Evolutionary conservation across 257 asterid species (phyloP), one percentile per base, ranked within the genome.

Genomic region (Nicotiana attenuata): DNA sequence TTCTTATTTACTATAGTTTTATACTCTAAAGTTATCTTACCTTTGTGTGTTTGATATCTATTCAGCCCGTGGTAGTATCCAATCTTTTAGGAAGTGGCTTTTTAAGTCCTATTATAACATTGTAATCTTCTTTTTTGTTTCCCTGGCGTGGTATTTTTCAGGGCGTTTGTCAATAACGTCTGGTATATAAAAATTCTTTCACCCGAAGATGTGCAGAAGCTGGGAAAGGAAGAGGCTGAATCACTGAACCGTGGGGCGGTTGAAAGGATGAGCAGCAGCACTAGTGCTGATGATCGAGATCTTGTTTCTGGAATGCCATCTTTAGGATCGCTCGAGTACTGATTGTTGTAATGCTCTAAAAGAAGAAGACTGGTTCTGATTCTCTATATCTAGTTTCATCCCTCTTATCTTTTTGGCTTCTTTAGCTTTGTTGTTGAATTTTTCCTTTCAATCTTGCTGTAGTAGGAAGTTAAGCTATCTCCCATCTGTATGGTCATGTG

Each of bases 141-240:
- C 82, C n/a, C 35, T 81, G 15, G 31, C 56, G 78, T 22, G 68
- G 66, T 50, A 45, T 64, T 59, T 41, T 83, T 67, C 91, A 95
- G 98, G 90, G 97, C 93, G 69, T 95, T 95, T 80, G 96, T 95
- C 85, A 92, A 93, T 76, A 92, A 93, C 76, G 99, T 95, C 81
- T 95, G 97, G 98, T 92, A 92, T 67, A 95, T 95, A 90, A 95
- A 95, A 93, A 95, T 95, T 86, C 98, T 95, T 57, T 95, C 97
- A 10, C 98, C 98, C 0, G 94, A 93, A 83, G 99, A 93, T 65
- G 95, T 93, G 84, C 84, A 89, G 87, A 91, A 90, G 84, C 93
- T 95, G 84, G 97, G 97, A 68, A 93, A 89, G 83, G 90, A 90
- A 81, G 97, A 92, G 76, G 92, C 85, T 47, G 96, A 89, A 76